phyloP scores from a whole-genome alignment of 495 filamentous ascomycete genomes.

The Daldinia childiae region DNA sequence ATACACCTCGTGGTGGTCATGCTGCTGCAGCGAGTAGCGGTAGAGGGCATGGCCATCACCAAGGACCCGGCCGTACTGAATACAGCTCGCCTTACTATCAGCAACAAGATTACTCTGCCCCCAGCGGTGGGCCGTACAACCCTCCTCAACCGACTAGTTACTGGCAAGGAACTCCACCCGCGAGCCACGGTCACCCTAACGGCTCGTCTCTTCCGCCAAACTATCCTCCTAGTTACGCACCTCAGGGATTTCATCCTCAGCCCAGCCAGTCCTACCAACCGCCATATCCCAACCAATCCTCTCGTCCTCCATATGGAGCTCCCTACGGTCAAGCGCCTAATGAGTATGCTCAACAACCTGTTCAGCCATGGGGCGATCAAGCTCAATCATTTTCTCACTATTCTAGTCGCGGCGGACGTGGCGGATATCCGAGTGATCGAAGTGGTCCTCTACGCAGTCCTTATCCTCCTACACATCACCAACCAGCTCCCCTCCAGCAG shows the following conservation, averaged over 20 bases:
- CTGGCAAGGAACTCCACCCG: constrained; percentile 50
- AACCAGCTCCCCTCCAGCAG: constrained; percentile 44
- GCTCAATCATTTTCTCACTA: constrained; percentile 37
- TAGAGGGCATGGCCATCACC: constrained; percentile 44
- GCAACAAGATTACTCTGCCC: constrained; percentile 39
- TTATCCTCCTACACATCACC: constrained; percentile 38
- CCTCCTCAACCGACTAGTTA: constrained; percentile 47
- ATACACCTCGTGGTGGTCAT: constrained; percentile 41
- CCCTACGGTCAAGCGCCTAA: constrained; percentile 45
- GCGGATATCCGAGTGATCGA: constrained; percentile 46
- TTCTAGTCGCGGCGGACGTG: constrained; percentile 43
- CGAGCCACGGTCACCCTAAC: constrained; percentile 47
- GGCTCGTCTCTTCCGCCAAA: constrained; percentile 54
- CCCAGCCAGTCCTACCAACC: constrained; percentile 43
- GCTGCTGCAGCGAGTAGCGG: constrained; percentile 32
- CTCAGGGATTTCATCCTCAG: constrained; percentile 57
- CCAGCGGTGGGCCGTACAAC: constrained; percentile 41
- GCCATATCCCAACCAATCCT: constrained; percentile 46
- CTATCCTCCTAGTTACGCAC: constrained; percentile 63
- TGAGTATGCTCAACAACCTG: constrained; percentile 42
- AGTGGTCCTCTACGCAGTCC: constrained; percentile 39
- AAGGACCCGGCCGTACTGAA: constrained; percentile 35
- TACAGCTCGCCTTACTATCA: constrained; percentile 41
- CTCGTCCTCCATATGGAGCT: constrained; percentile 44
- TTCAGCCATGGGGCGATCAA: constrained; percentile 49